Evolutionary conservation across 805 yeast genomes (phyloP), one percentile per base, ranked within the genome.

Genomic region (Starmerella powellii): DNA sequence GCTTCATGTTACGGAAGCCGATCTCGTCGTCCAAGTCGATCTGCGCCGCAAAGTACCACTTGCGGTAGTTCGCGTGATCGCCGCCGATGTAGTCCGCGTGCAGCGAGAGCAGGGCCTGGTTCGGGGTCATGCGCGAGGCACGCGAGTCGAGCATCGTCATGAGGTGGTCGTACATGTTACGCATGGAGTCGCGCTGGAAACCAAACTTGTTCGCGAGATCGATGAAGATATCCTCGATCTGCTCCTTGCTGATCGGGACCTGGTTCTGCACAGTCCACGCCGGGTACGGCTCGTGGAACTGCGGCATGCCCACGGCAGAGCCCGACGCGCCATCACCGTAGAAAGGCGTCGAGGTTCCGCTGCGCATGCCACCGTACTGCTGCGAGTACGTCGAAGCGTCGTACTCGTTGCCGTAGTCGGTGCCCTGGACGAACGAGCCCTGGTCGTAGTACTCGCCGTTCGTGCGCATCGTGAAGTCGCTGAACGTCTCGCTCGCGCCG

Each of bases 241-340:
- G 79, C 30, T 65, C 71, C 49, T 74, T 71, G 38, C 81, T 70
- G 35, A 91, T 71, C 8, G 95, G 95, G 18, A 80, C 82, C 59
- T 78, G 71, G 44, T 68, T 87, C 63, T 91, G 97, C 36, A 94
- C 94, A 20, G 95, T 83, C 98, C 98, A 91, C 39, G 98, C 97
- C 34, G 99, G 98, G 63, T 88, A 91, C 27, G 98, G 99, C 63
- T 91, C 91, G 34, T 86, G 76, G 46, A 48, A 48, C n/a, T 45
- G 46, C 8, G 52, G 52, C 48, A 46, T 39, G 36, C 43, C 45
- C 23, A 30, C 42, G 11, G 37, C 32, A 13, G 34, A n/a, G 32
- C 35, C 37, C 16, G 18, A 8, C 65, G 80, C 54, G 70, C 72
- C 38, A 43, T 76, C 76, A 31, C 91, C 93, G 59, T 82, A 82